Evolutionary conservation across 2,329 filamentous ascomycete genomes (phyloP), one percentile per base, ranked within the genome.

Genomic region (Cadophora sp.): DNA sequence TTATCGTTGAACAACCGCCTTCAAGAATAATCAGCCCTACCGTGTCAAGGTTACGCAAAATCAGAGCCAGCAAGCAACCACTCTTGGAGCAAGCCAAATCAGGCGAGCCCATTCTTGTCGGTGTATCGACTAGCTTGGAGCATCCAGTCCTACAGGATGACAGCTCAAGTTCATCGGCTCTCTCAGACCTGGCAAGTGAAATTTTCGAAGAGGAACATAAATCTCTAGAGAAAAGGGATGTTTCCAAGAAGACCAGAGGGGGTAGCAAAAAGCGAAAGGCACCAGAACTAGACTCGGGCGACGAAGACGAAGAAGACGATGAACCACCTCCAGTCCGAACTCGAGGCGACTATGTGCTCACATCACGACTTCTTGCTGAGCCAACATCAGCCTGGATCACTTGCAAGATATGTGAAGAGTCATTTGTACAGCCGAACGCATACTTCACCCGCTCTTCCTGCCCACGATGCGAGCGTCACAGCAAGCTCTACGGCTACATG

Each of bases 381-480:
- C 89, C 91, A 0, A 83, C 81, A 83, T 94, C 83, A 83, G 93
- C 83, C 76, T 98, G 94, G 95, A 92, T 97, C 53, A 88, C 93
- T 70, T 99, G 96, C 80, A 92, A 89, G 61, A 93, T 91, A 30
- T 99, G 96, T 80, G 86, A 87, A 59, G 85, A 85, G 0, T 88
- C 90, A 67, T 99, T 98, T 76, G 91, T 98, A 6, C 95, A 98
- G 78, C 85, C 88, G 48, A 91, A 98, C 70, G 93, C 93, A 0
- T 97, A 97, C 78, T 90, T 90, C 71, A 97, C 94, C 0, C 88
- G 91, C 62, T 89, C 91, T 59, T 91, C 93, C 18, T 99, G 96
- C 77, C 94, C 93, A 4, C 88, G 96, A 7, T 99, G 96, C 78
- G 96, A 99, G 80, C 88, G 96, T 0, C 96, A 99, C 76, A 96